Evolutionary conservation across 805 yeast genomes (phyloP).

Genomic region (Ogataea angusta): DNA sequence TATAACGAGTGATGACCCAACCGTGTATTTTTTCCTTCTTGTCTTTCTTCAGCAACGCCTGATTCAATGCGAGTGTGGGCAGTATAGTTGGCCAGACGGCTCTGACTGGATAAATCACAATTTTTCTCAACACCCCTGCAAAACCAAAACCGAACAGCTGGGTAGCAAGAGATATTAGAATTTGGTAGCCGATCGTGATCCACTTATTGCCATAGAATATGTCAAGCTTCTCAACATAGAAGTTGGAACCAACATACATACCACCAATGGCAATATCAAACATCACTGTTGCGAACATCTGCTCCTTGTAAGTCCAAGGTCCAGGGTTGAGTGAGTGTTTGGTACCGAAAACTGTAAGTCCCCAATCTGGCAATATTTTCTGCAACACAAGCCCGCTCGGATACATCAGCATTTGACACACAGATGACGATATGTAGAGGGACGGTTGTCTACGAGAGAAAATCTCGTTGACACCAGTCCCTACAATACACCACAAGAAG

Average conservation of each 20-base stretch:
- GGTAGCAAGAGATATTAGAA: constrained; percentile 50
- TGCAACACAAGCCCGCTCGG: constrained; percentile 58
- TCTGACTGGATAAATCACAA: constrained; percentile 61
- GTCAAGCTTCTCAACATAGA: constrained; percentile 30
- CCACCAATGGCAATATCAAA: constrained; percentile 35
- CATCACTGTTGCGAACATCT: constrained; percentile 55
- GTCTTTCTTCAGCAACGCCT: constrained; percentile 46
- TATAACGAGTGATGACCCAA: constrained; percentile 55
- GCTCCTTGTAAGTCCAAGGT: constrained; percentile 63
- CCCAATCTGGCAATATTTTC: constrained; percentile 37
- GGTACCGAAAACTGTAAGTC: constrained; percentile 38
- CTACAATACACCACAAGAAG: constrained; percentile 35
- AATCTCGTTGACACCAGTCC: constrained; percentile 57
- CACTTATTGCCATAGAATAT: constrained; percentile 32
- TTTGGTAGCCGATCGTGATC: constrained; percentile 43
- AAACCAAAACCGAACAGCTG: constrained; percentile 66
- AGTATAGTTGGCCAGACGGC: constrained; percentile 70
- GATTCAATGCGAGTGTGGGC: constrained; percentile 55
- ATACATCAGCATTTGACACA: constrained; percentile 57
- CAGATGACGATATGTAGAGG: constrained; percentile 47
- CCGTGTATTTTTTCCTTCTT: constrained; percentile 51
- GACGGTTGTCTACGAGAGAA: constrained; percentile 57
- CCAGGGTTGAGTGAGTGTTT: constrained; percentile 52
- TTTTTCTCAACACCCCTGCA: constrained; percentile 59
- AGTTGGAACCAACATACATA: constrained; percentile 35